Evolutionary conservation across 208 protist species (phyloP), one percentile per base, ranked within the genome.

Genomic region (Vickermania ingenoplastis): DNA sequence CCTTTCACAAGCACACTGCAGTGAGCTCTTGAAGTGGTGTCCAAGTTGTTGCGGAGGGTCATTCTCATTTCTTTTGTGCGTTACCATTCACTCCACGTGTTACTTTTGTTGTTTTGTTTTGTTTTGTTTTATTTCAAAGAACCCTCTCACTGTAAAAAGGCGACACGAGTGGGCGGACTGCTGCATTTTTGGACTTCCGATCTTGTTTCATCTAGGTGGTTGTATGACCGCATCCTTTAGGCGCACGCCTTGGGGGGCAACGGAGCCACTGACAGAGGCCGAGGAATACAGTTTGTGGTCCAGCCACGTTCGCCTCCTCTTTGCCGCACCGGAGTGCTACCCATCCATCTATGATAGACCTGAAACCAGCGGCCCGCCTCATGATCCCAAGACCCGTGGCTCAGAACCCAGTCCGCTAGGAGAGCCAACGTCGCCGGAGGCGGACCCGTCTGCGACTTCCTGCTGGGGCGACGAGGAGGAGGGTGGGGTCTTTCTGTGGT

Each of bases 281-380:
- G 81, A 89, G 49, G 52, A 61, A 13, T 89, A 89, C 52, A 30
- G 61, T 2, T 25, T 83, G 14, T 90, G 82, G 82, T 73, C 76
- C 45, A 78, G 85, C 28, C 51, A 74, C 13, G 66, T 84, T 22
- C 74, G 69, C 2, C 29, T 53, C 0, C 53, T 85, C 11, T 89
- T 89, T 53, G 45, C 24, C 31, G 24, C 14, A 23, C 51, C 61
- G 5, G 26, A 21, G 4, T 48, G 41, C 2, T 50, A 57, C 13
- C 53, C 24, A 3, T 7, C 61, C 17, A 59, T 73, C 23, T 48
- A 27, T n/a, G 31, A 50, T 11, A 25, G 59, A 24, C 31, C 49
- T n/a, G 36, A 56, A 22, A 65, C 26, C 25, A 45, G 36, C 36
- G 36, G 36, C 11, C 36, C 36, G 11, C 36, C 36, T 17, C 36